These are phyloP conservation scores for Pichia sp. DNA, from an alignment of 1,139 yeast species.

Conservation along the genomic window DNA sequence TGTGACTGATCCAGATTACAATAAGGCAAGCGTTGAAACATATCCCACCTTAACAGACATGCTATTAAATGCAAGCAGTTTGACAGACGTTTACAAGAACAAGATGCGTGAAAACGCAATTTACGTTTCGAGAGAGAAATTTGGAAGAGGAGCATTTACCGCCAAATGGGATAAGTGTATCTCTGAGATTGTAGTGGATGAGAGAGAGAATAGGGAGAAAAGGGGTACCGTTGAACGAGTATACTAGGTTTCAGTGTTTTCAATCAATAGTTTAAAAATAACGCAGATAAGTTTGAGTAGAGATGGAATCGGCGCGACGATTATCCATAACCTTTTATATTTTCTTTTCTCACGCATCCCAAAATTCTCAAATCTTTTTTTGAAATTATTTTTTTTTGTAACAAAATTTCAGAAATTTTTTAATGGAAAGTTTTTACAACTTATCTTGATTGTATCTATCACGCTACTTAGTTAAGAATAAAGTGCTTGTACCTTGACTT, in stretches of 20 bases:
- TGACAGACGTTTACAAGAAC: conserved; percentile 38
- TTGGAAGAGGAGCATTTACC: conserved; percentile 65
- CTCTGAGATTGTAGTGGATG: conserved; percentile 36
- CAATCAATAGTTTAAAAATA: no score
- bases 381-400: neutral
- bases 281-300: neutral
- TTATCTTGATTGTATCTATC: neutral
- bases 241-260: conserved; percentile 28
- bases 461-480: no score
- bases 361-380: neutral
- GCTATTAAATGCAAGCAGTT: conserved; percentile 41
- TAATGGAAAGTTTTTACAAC: neutral
- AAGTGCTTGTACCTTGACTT: no score
- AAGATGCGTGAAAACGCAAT: conserved; percentile 51
- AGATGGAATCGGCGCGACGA: neutral
- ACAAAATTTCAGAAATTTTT: conserved; percentile 4
- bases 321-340: neutral
- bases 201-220: conserved; percentile 36
- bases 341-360: neutral
- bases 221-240: conserved; percentile 41
- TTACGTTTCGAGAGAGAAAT: conserved; percentile 50
- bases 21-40: conserved; percentile 19
- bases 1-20: conserved; percentile 58
- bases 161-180: conserved; percentile 46
- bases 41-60: conserved; percentile 44